Conservation (phyloP, 108 stramenopile genomes). For the Fragilaria crotonensis region DNA sequence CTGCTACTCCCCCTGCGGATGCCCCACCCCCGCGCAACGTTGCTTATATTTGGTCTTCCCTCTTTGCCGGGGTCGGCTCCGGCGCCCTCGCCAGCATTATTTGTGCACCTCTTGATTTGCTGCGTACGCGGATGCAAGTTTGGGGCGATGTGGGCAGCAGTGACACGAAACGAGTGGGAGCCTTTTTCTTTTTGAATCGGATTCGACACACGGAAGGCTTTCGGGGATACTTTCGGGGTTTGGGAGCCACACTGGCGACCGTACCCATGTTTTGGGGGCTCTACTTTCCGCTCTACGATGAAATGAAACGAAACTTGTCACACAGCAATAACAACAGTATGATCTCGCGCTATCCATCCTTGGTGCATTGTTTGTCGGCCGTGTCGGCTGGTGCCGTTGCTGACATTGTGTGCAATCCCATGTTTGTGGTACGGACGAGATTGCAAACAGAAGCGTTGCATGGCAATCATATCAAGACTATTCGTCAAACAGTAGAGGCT, state of each 20-base stretch:
- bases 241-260: conserved; percentile 78
- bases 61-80: conserved; percentile 77
- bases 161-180: neutral
- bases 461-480: conserved; percentile 21
- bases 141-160: conserved; percentile 42
- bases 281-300: conserved; percentile 58
- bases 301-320: conserved; percentile 28
- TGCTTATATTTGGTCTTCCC: conserved; percentile 38
- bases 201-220: conserved; percentile 61
- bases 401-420: conserved; percentile 86
- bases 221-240: conserved; percentile 81
- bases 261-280: conserved; percentile 90
- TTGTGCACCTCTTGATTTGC: conserved; percentile 86
- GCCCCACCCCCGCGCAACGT: neutral
- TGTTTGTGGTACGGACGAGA: conserved; percentile 85
- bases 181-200: conserved; percentile 30
- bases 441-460: conserved; percentile 87
- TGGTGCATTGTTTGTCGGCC: conserved; percentile 69
- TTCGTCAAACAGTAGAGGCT: conserved; percentile 40
- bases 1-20: too few relatives aligned
- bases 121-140: conserved; percentile 82
- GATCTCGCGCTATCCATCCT: conserved; percentile 21
- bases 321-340: conserved; percentile 7
- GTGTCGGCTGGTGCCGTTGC: conserved; percentile 77
- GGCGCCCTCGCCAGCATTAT: conserved; percentile 65